Base-by-base conservation (phyloP, 192 early-diverging fungal genomes). In the Coemansia reversa region DNA sequence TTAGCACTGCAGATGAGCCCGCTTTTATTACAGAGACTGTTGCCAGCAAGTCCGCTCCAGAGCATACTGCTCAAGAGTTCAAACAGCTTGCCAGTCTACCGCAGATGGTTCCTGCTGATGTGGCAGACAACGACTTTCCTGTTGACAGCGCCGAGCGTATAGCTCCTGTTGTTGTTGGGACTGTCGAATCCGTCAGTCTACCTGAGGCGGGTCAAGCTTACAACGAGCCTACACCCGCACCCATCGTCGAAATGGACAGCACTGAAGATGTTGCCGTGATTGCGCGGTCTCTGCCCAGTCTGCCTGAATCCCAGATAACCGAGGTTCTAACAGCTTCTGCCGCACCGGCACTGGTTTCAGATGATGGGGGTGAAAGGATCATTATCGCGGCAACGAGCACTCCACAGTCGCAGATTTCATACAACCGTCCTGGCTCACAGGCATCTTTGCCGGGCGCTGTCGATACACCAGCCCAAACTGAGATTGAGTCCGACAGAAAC, bases 81-180 rank as follows among this genome's bases (percentile, higher is more conserved):
- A 33, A 35, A 27, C 18, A 19, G 8, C 25, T 56, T 16, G 67
- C 32, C 22, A 49, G 55, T 23, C 48, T 52, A 14, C 58, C 55
- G 22, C 67, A 54, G 14, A 47, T 61, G 32, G 57, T 45, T 42
- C 51, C 57, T 16, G 60, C 51, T 2, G 67, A 63, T 28, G 19
- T 28, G n/a, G 12, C 16, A 5, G 54, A 42, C 7, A 3, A 19
- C 23, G 23, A n/a, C 16, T 24, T 23, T 3, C 62, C 33, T 24
- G 67, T 29, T 28, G 53, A 59, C 58, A 28, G 30, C 6, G 60
- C 32, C 18, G 74, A 62, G 67, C 52, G 58, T 24, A 58, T 42
- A 27, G 64, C 74, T 33, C 74, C 74, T 53, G 74, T 76, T 19
- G 74, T 76, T 29, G 64, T 76, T 35, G 74, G 74, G 12, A 76